A percentile compares a stretch with the other conserved stretches of the same genome.
phyloP scores from a whole-genome alignment of 805 yeast species.

The Saccharomycopsis schoenii region DNA sequence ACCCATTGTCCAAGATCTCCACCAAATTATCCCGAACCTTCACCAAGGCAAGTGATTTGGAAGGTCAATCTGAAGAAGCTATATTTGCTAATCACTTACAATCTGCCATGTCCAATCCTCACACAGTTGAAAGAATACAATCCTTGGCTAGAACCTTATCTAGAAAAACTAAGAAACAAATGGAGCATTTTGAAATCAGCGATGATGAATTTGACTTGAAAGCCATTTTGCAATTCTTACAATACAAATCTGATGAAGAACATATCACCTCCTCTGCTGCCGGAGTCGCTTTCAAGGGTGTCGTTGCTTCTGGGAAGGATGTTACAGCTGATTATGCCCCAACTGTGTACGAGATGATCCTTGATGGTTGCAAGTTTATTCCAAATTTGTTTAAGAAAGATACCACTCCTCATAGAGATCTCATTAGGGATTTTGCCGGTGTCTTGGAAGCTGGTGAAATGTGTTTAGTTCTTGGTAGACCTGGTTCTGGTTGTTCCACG shows the following conservation, averaged over 20 bases:
- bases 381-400: conserved; percentile 29
- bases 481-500: conserved; percentile 74
- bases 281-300: conserved; percentile 38
- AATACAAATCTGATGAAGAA: conserved; percentile 31
- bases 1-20: conserved; percentile 4
- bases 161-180: conserved; percentile 36
- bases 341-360: conserved; percentile 34
- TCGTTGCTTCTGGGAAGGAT: conserved; percentile 38
- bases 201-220: conserved; percentile 38
- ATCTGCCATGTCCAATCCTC: conserved; percentile 23
- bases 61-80: conserved; percentile 17
- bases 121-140: conserved; percentile 32
- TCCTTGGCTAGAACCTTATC: conserved; percentile 42
- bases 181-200: conserved; percentile 35
- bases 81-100: conserved; percentile 17
- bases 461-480: conserved; percentile 63
- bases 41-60: conserved; percentile 7
- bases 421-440: conserved; percentile 37
- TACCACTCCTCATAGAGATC: conserved; percentile 21
- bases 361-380: conserved; percentile 29
- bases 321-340: conserved; percentile 44
- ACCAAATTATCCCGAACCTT: conserved; percentile 6
- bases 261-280: conserved; percentile 39
- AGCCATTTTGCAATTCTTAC: conserved; percentile 32
- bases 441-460: conserved; percentile 51